Evolutionary conservation across 2,329 filamentous ascomycete genomes (phyloP), one percentile per base, ranked within the genome.

Genomic region (Periglandula ipomoeae): DNA sequence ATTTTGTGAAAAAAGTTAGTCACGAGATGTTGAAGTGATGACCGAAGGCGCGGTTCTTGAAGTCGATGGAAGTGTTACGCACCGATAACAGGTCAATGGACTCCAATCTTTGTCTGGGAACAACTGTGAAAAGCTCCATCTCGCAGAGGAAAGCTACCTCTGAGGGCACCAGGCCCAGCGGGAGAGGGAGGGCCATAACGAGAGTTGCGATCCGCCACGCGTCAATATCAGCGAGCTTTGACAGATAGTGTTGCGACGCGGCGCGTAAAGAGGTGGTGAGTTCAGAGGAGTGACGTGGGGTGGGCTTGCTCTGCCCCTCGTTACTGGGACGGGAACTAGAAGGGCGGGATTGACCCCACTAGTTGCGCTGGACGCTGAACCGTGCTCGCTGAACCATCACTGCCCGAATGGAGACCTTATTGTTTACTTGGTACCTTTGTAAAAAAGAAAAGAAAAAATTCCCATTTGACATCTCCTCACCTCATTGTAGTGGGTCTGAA

Each of bases 91-190:
- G 78, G 58, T 87, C 77, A 54, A 98, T 85, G 57, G 81, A 81
- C 56, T 96, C 89, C 47, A 98, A 82, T 55, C 87, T 81, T 66
- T 97, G 90, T 47, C 93, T 87, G 32, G 93, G 93, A 44, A 97
- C 82, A 20, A 98, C 79, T 0, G 90, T 96, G 49, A 98, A 86
- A 60, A 89, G 80, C 71, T 97, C 91, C 89, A 96, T 97, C 71
- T 98, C 93, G 67, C 90, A 95, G 24, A 97, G 73, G 62, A 97
- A 98, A 45, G 89, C 87, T 41, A 94, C 86, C 70, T 98, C 93
- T 55, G 87, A 76, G 51, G 93, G 89, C 58, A 87, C 85, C 40
- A 96, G 77, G 66, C 70, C 75, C 46, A 66, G 59, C 4, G 73
- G 73, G 13, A 78, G 64, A 26, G 74, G 72, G 44, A 75, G 63